Evolutionary conservation across 441 rosid species (phyloP), one percentile per base, ranked within the genome.

Genomic region (Populus hybrid): DNA sequence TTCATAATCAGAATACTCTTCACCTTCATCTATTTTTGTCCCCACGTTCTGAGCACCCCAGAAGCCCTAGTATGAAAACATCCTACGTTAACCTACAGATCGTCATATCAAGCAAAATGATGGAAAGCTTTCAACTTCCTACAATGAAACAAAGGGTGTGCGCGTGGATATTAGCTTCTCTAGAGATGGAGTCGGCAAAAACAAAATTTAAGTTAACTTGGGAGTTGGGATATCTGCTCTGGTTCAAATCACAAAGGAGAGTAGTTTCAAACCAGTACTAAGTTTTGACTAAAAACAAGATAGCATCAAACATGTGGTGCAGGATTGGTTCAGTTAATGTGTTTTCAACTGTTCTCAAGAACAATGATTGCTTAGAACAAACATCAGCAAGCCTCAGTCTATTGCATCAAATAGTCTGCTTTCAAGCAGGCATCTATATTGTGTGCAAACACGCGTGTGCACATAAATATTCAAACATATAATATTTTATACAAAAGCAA

Each of bases 1-100:
- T 80, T 87, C 88, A 45, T 50, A 42, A 16, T 87, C 90, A n/a
- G 81, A 64, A 74, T 78, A 83, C 74, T 90, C 91, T 73, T 75
- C 88, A 45, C 45, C 38, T 68, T 84, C 89, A 67, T 86, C 87
- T 7, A 75, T 21, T 59, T 87, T 81, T 31, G 67, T 74, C 68
- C 85, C 75, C 7, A 45, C 80, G 45, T 81, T 83, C 50, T 74
- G 82, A 76, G 82, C 66, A 74, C 86, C 91, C 97, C 92, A 94
- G 12, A 90, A 83, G 63, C 97, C 98, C 98, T 93, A 86, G 42
- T 26, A 67, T 29, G 2, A 75, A 59, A 29, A 77, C 36, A 26
- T 36, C 26, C 12, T 29, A 69, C 24, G 21, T 33, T 77, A 68
- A 71, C 74, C 28, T 31, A 67, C 50, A 18, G 29, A 77, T 50